These are phyloP conservation scores for Arthroderma uncinatum DNA, from an alignment of 2,329 filamentous ascomycete genomes.

Conservation along the genomic window DNA sequence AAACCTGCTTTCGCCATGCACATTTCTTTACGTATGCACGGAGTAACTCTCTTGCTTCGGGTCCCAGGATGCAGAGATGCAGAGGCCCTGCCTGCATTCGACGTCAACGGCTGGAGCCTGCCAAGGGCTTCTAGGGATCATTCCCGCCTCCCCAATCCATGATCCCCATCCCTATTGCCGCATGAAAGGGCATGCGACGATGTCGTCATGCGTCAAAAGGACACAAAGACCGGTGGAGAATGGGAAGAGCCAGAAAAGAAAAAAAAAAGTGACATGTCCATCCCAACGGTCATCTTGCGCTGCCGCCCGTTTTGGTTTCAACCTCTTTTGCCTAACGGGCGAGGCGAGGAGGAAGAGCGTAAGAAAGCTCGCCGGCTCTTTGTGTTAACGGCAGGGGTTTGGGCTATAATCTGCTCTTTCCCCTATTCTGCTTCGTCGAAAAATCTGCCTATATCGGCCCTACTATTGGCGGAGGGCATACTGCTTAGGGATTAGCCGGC, in stretches of 20 bases:
- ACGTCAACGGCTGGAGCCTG: not conserved
- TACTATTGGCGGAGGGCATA: not conserved
- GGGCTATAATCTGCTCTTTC: not conserved
- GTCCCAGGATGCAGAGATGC: not conserved
- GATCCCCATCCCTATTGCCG: not conserved
- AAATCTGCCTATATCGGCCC: not conserved
- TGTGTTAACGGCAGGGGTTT: not conserved
- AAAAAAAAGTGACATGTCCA: not conserved
- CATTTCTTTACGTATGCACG: not conserved
- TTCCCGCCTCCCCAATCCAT: constrained; percentile 6
- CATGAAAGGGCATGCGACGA: not conserved
- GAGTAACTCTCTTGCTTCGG: not conserved
- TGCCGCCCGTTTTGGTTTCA: not conserved
- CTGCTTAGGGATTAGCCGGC: not conserved
- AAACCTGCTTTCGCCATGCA: not conserved
- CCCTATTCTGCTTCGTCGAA: not conserved
- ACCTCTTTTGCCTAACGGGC: not conserved
- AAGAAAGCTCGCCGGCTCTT: not conserved
- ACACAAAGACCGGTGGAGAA: not conserved
- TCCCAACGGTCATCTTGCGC: constrained; percentile 4
- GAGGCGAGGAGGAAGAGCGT: not conserved
- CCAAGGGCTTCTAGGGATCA: constrained; percentile 4
- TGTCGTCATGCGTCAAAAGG: not conserved
- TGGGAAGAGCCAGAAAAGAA: not conserved
- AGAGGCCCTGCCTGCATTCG: not conserved